phyloP scores from a whole-genome alignment of 805 yeast genomes.

The Metschnikowia corniflorae region DNA sequence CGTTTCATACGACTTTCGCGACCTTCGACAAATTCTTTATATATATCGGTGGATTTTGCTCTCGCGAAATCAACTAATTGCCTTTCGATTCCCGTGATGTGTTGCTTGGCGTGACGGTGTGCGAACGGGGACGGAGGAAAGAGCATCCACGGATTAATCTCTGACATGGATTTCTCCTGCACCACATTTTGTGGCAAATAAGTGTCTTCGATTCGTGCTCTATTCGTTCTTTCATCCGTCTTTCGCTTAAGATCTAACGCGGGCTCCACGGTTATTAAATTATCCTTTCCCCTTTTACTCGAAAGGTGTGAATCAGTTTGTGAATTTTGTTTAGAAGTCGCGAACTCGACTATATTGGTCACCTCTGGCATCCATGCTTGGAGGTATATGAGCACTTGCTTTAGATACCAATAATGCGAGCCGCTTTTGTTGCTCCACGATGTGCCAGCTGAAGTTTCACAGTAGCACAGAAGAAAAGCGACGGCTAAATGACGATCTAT shows the following conservation, averaged over 20 bases:
- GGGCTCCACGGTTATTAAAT: slow-evolving; percentile 1
- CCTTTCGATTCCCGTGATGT: slow-evolving; percentile 23
- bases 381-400: slow-evolving; percentile 30
- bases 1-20: slow-evolving; percentile 22
- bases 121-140: slow-evolving; percentile 31
- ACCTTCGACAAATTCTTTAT: slow-evolving; percentile 10
- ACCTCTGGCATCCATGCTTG: slow-evolving; percentile 35
- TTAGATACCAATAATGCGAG: slow-evolving; percentile 29
- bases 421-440: slow-evolving; percentile 21
- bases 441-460: slow-evolving; percentile 27
- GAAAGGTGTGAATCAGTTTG: not conserved
- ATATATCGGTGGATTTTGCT: slow-evolving; percentile 20
- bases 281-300: not conserved
- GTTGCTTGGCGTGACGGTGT: slow-evolving; percentile 23
- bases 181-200: slow-evolving; percentile 14
- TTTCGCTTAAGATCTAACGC: slow-evolving; percentile 5
- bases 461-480: slow-evolving; percentile 28
- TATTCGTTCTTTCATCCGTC: slow-evolving; percentile 9
- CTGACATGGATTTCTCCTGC: slow-evolving; percentile 3
- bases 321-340: not conserved
- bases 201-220: slow-evolving; percentile 4
- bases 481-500: slow-evolving; percentile 33
- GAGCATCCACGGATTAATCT: slow-evolving; percentile 26
- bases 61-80: slow-evolving; percentile 33
- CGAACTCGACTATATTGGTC: slow-evolving; percentile 8